phyloP scores from a whole-genome alignment of 2,329 filamentous ascomycete genomes.

The Cladosporium halotolerans region DNA sequence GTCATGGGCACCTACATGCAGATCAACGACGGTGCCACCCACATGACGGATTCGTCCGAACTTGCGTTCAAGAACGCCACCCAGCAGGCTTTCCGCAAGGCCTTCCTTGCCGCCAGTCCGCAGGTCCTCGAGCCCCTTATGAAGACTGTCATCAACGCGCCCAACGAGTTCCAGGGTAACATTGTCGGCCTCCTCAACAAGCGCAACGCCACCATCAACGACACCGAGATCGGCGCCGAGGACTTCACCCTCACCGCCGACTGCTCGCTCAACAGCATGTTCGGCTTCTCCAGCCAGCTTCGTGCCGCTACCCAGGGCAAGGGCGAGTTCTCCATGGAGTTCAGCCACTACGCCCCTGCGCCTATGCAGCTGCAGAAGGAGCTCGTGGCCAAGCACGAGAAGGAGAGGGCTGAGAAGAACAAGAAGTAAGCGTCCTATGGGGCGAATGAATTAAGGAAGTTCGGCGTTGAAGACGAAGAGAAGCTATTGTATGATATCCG shows the following conservation, averaged over 20 bases:
- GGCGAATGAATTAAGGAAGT: no score
- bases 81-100: slow-evolving; percentile 93
- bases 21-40: slow-evolving; percentile 91
- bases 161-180: slow-evolving; percentile 95
- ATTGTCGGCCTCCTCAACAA: slow-evolving; percentile 95
- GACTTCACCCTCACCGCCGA: slow-evolving; percentile 91
- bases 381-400: slow-evolving; percentile 61
- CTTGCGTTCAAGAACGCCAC: slow-evolving; percentile 92
- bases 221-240: slow-evolving; percentile 88
- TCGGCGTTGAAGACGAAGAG: not conserved
- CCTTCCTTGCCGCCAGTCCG: slow-evolving; percentile 73
- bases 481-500: not conserved
- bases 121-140: slow-evolving; percentile 91
- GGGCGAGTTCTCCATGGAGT: slow-evolving; percentile 98
- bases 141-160: slow-evolving; percentile 95
- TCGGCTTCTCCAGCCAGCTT: slow-evolving; percentile 88
- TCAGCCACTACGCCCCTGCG: slow-evolving; percentile 87
- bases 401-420: slow-evolving; percentile 58
- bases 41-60: slow-evolving; percentile 97
- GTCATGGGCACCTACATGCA: slow-evolving; percentile 88
- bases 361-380: slow-evolving; percentile 83
- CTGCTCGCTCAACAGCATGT: slow-evolving; percentile 94
- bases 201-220: slow-evolving; percentile 87
- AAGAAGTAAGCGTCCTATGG: slow-evolving; percentile 45
- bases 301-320: slow-evolving; percentile 94